Evolutionary conservation across 2,329 filamentous ascomycete species (phyloP), one percentile per base, ranked within the genome.

Genomic region (Leptographium radiaticola): DNA sequence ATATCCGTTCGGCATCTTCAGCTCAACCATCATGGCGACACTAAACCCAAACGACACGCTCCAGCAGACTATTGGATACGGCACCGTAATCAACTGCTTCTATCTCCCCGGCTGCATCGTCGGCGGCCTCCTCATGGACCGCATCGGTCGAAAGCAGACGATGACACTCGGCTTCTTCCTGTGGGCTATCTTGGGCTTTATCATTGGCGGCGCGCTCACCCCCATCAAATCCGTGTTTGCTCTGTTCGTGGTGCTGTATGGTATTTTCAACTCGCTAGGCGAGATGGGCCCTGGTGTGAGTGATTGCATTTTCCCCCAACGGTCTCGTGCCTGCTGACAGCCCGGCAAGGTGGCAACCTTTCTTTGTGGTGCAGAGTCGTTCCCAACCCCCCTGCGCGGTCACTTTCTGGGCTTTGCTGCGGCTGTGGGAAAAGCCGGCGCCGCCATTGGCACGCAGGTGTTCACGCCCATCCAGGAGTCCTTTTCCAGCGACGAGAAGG

Each of bases 231-330:
- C 66, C 34, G 69, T 75, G 33, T 63, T 77, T 4, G 73, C 75
- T 0, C 65, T 75, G 0, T 77, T 77, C 57, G 68, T 77, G 11
- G 66, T 76, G 6, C 67, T 77, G 39, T 77, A 77, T 55, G 75
- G 74, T 0, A 64, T 77, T 2, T 72, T 77, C 64, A 71, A 75
- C 60, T 70, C 64, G 25, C 72, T 66, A 25, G 70, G 71, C 16
- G 73, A 75, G 30, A 63, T 76, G n/a, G 71, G 73, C 0, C 72
- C 71, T 0, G 73, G 73, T 0, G n/a, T n/a, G n/a, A n/a, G n/a
- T n/a, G n/a, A n/a, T n/a, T n/a, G n/a, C n/a, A n/a, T n/a, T n/a
- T n/a, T n/a, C n/a, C n/a, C n/a, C n/a, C n/a, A 69, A 73, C 50
- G 73, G 70, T 53, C 70, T 76, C 4, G 74, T n/a, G 74, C 2